Evolutionary conservation across 495 filamentous ascomycete species (phyloP).

Genomic region (Hypoxylon perforatum): DNA sequence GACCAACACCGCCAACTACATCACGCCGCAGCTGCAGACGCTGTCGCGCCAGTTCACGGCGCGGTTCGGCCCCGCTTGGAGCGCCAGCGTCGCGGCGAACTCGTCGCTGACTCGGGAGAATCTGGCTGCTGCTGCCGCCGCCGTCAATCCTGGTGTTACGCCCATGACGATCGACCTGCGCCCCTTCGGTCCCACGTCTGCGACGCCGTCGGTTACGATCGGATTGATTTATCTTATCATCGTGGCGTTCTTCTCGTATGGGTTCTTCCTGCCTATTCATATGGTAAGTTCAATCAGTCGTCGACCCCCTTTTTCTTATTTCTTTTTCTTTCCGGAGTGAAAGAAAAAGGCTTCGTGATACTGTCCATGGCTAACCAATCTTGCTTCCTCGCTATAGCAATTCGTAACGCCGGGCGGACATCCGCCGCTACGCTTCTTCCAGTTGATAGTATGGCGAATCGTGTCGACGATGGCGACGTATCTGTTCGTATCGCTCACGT

Average conservation of each 20-base stretch:
- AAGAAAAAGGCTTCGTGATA: neutral
- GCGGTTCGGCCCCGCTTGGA: constrained; percentile 67
- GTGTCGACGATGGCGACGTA: constrained; percentile 70
- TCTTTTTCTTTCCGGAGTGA: neutral
- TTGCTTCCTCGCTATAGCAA: constrained; percentile 21
- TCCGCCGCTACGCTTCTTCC: constrained; percentile 68
- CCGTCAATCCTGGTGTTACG: constrained; percentile 71
- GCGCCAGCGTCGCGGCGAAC: constrained; percentile 53
- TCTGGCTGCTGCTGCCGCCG: constrained; percentile 64
- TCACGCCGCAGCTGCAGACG: constrained; percentile 60
- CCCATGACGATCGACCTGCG: constrained; percentile 71
- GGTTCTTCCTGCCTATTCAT: constrained; percentile 76
- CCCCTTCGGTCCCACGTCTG: constrained; percentile 67
- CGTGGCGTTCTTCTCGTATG: constrained; percentile 76
- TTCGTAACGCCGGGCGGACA: constrained; percentile 51
- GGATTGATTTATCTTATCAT: constrained; percentile 81
- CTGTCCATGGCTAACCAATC: neutral
- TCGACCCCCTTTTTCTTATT: constrained; percentile 8
- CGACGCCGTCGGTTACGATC: constrained; percentile 70
- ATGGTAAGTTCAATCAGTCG: constrained; percentile 54
- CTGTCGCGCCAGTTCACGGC: constrained; percentile 59
- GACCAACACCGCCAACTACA: constrained; percentile 63
- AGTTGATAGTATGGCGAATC: constrained; percentile 72
- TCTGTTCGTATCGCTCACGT: constrained; percentile 73
- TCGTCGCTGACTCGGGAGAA: constrained; percentile 49